Evolutionary conservation across 192 early-diverging fungal species (phyloP).

Genomic region (Coemansia sp.): DNA sequence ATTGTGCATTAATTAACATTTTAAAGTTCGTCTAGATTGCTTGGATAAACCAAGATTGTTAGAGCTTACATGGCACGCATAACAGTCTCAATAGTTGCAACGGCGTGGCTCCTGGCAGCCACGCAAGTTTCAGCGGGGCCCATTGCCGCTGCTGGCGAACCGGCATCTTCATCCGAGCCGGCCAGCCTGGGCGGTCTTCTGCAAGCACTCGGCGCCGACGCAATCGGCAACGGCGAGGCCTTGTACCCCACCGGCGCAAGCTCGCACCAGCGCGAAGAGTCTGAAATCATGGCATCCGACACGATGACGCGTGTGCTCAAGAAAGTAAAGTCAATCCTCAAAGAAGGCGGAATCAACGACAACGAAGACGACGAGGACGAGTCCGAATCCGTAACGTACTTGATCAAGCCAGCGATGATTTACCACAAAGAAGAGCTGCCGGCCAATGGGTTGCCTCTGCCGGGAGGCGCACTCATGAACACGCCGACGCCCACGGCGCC

Average conservation of each 20-base stretch:
- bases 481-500: conserved; percentile 42
- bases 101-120: conserved; percentile 49
- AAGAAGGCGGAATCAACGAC: conserved; percentile 46
- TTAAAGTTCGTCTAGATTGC: neutral
- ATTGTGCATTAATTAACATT: neutral
- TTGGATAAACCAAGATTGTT: neutral
- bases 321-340: conserved; percentile 51
- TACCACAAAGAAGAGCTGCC: conserved; percentile 53
- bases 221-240: conserved; percentile 46
- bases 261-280: conserved; percentile 49
- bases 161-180: conserved; percentile 28
- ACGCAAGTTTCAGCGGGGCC: conserved; percentile 34
- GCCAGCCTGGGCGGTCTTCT: conserved; percentile 46
- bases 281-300: conserved; percentile 47
- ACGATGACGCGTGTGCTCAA: conserved; percentile 44
- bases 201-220: conserved; percentile 50
- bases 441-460: conserved; percentile 44
- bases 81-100: conserved; percentile 42
- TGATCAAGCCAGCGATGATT: conserved; percentile 50
- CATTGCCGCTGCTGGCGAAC: conserved; percentile 34
- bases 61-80: conserved; percentile 40
- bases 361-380: conserved; percentile 37
- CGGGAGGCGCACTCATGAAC: conserved; percentile 48
- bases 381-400: conserved; percentile 39
- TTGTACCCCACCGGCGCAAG: conserved; percentile 35